Conservation (phyloP, 495 filamentous ascomycete genomes). For the Paragyromitra xinjiangensis region DNA sequence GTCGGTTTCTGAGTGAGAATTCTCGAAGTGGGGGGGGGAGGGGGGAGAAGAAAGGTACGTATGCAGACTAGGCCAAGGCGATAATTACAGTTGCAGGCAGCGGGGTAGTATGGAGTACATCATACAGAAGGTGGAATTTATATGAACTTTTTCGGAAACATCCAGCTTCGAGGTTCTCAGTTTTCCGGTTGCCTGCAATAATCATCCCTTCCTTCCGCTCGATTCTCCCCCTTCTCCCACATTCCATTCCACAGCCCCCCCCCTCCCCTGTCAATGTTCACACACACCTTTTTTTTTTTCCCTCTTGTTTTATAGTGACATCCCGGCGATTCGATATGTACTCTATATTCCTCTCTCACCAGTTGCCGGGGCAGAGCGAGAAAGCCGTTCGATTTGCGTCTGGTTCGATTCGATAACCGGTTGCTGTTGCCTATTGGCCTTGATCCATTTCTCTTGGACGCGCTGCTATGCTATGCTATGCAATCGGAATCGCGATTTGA, state of each 20-base stretch:
- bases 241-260: constrained; percentile 28
- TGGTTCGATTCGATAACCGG: constrained; percentile 33
- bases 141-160: constrained; percentile 46
- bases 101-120: constrained; percentile 29
- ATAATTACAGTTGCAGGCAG: constrained; percentile 33
- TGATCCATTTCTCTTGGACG: constrained; percentile 17
- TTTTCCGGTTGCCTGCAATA: constrained; percentile 28
- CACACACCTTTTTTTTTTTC: constrained; percentile 40
- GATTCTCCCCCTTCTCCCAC: constrained; percentile 31
- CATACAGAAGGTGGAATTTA: constrained; percentile 17
- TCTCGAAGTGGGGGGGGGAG: constrained; percentile 5
- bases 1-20: constrained; percentile 13
- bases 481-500: constrained; percentile 43
- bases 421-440: constrained; percentile 29
- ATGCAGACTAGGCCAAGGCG: constrained; percentile 18
- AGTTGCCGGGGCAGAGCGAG: constrained; percentile 33
- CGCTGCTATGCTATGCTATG: constrained; percentile 33
- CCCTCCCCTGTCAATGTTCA: constrained; percentile 46
- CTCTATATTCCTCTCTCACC: constrained; percentile 6
- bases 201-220: constrained; percentile 16
- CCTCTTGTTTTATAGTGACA: constrained; percentile 17
- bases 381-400: constrained; percentile 30
- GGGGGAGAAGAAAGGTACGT: constrained; percentile 29
- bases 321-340: constrained; percentile 43
- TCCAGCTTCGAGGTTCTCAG: constrained; percentile 26